A percentile compares a stretch with the other conserved stretches of the same genome.
These are phyloP conservation scores for Zygosaccharomyces gambellarensis DNA, from an alignment of 805 yeast genomes.

Conservation along the genomic window DNA sequence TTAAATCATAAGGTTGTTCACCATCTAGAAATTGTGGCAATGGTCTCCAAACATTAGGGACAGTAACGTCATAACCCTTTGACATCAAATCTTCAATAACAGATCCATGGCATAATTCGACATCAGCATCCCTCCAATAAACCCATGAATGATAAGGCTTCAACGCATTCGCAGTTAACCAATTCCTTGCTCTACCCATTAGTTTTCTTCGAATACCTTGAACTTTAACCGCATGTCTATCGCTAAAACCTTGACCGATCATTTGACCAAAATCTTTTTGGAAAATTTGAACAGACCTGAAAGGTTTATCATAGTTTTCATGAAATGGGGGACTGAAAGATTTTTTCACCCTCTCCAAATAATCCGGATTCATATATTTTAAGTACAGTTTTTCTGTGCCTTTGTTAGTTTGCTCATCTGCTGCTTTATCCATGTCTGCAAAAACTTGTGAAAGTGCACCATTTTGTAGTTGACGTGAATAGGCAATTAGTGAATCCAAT, in stretches of 20 bases:
- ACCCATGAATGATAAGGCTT: slow-evolving; percentile 88
- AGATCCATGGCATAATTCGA: slow-evolving; percentile 75
- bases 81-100: slow-evolving; percentile 72
- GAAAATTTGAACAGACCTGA: slow-evolving; percentile 73
- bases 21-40: slow-evolving; percentile 76
- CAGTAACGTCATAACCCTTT: slow-evolving; percentile 61
- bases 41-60: slow-evolving; percentile 96
- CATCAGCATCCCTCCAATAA: slow-evolving; percentile 85
- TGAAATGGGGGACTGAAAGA: slow-evolving; percentile 69
- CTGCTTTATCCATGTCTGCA: slow-evolving; percentile 37
- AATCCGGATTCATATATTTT: slow-evolving; percentile 63
- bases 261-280: slow-evolving; percentile 80
- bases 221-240: slow-evolving; percentile 77
- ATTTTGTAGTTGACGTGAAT: slow-evolving; percentile 62
- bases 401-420: slow-evolving; percentile 35
- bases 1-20: slow-evolving; percentile 93
- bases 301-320: slow-evolving; percentile 57
- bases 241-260: slow-evolving; percentile 80
- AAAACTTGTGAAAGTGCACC: slow-evolving; percentile 52
- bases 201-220: slow-evolving; percentile 79
- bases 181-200: slow-evolving; percentile 84
- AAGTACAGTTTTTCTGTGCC: slow-evolving; percentile 62
- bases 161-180: slow-evolving; percentile 70
- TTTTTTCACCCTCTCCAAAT: slow-evolving; percentile 49
- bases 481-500: slow-evolving; percentile 58